A percentile compares a stretch with the other conserved stretches of the same genome.
phyloP scores from a whole-genome alignment of 306 rosid species.

The Cicer yamashitae region DNA sequence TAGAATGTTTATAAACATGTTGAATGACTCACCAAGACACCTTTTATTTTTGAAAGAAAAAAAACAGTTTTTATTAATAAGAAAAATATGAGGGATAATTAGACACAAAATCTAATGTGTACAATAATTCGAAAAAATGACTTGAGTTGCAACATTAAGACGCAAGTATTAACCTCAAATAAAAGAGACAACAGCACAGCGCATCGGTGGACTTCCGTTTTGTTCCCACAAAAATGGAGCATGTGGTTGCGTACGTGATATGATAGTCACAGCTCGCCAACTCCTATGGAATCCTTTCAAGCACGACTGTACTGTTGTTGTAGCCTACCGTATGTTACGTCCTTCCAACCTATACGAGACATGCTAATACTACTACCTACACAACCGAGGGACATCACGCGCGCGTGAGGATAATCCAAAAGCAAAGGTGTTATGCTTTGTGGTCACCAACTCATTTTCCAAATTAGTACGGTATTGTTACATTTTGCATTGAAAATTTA shows the following conservation, averaged over 20 bases:
- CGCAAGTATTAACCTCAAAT: not conserved
- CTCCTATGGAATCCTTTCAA: not conserved
- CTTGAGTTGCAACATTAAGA: no score
- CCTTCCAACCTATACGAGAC: conserved; percentile 4
- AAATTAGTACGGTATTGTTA: not conserved
- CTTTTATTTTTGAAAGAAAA: no score
- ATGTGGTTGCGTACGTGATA: conserved; percentile 13
- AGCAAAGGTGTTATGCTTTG: not conserved
- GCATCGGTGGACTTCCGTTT: not conserved
- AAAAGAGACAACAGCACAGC: not conserved
- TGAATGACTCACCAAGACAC: no score
- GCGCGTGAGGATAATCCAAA: not conserved
- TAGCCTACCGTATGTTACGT: conserved; percentile 29
- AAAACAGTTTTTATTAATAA: no score
- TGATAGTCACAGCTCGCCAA: not conserved
- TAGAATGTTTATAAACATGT: no score
- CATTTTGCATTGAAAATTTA: not conserved
- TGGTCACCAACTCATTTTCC: conserved; percentile 31
- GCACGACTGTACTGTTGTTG: not conserved
- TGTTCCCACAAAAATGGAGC: conserved; percentile 1
- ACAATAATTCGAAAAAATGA: no score
- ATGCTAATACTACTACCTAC: conserved; percentile 37
- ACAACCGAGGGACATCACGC: conserved; percentile 17
- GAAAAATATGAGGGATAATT: no score
- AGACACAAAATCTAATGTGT: no score